Conservation (phyloP, 176 grass and related monocot genomes). For the Elaeis guineensis region DNA sequence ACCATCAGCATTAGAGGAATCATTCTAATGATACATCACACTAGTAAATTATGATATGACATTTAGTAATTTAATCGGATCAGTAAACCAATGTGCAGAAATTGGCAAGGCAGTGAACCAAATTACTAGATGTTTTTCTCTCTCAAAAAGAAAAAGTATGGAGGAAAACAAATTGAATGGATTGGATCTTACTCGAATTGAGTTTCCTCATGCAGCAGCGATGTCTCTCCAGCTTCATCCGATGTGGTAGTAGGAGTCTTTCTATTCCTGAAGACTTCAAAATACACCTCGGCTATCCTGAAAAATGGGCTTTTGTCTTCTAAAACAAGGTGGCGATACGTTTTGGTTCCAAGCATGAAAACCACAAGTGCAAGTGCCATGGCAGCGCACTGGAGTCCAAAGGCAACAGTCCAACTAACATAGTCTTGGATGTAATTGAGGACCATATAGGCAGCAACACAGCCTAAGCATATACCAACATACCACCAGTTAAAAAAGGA, state of each 20-base stretch:
- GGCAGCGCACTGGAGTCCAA: background rate
- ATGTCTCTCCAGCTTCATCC: background rate
- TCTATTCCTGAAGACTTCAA: background rate
- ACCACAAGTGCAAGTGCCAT: background rate
- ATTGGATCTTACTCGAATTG: background rate
- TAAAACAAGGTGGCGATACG: slow-evolving; percentile 5
- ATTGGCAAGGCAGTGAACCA: too few relatives aligned
- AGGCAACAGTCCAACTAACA: background rate
- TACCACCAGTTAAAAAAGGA: slow-evolving; percentile 75
- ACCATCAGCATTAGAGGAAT: too few relatives aligned
- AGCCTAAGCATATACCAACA: slow-evolving; percentile 27
- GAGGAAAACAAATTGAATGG: too few relatives aligned
- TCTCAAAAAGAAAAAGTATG: too few relatives aligned
- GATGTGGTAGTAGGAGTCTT: background rate
- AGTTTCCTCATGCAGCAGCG: background rate
- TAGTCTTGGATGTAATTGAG: slow-evolving; percentile 8
- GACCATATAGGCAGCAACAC: background rate
- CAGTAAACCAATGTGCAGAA: too few relatives aligned
- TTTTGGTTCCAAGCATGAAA: slow-evolving; percentile 1
- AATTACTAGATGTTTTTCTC: too few relatives aligned
- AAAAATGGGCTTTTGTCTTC: background rate
- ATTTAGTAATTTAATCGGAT: background rate
- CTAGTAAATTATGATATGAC: background rate
- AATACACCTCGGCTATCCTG: background rate
- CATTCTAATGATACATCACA: background rate